Evolutionary conservation across 768 basidiomycete species (phyloP).

Genomic region (Termitomyces sp.): DNA sequence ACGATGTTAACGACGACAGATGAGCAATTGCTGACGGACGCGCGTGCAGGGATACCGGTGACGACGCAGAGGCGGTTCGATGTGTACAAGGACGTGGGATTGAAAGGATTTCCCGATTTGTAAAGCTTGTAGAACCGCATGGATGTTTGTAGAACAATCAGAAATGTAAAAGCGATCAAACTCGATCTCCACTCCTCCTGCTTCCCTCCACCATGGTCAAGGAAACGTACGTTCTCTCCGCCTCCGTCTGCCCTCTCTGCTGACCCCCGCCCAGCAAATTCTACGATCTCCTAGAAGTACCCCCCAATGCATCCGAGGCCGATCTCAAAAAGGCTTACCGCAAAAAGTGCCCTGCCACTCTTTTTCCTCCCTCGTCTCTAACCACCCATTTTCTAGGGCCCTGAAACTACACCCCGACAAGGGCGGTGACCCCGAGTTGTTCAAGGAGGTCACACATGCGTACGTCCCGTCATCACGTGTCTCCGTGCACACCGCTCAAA

Average conservation of each 20-base stretch:
- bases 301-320: constrained; percentile 70
- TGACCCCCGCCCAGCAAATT: constrained; percentile 56
- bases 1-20: constrained; percentile 19
- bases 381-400: constrained; percentile 46
- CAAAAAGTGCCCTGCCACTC: constrained; percentile 66
- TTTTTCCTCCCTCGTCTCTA: constrained; percentile 6
- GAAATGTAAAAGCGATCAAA: constrained; percentile 28
- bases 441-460: constrained; percentile 98
- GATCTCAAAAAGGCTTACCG: constrained; percentile 96
- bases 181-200: constrained; percentile 15
- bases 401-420: constrained; percentile 88
- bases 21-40: constrained; percentile 56
- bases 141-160: constrained; percentile 44
- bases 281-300: constrained; percentile 89
- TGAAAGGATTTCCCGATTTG: constrained; percentile 32
- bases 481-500: constrained; percentile 4
- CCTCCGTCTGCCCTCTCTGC: constrained; percentile 1
- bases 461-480: constrained; percentile 38
- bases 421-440: constrained; percentile 93
- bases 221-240: constrained; percentile 52
- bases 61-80: constrained; percentile 89
- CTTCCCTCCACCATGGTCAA: constrained; percentile 51
- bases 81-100: constrained; percentile 76
- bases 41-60: constrained; percentile 87
- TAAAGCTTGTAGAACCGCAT: constrained; percentile 34